These are phyloP conservation scores for Exophiala oligosperma DNA, from an alignment of 2,329 filamentous ascomycete species.

Conservation along the genomic window DNA sequence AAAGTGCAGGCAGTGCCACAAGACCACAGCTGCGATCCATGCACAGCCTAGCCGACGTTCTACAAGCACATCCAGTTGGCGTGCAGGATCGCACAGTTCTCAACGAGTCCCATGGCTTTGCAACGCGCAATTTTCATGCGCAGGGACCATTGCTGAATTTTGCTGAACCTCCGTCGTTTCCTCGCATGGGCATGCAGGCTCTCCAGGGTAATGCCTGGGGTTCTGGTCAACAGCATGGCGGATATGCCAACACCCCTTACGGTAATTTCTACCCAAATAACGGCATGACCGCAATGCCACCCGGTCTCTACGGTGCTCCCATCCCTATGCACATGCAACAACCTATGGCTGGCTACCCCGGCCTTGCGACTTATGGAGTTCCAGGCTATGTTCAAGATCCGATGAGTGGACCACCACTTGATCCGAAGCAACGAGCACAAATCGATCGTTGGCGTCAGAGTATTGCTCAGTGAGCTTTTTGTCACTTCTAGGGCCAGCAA, in stretches of 20 bases:
- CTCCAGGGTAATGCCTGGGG: constrained; percentile 11
- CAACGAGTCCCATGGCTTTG: constrained; percentile 14
- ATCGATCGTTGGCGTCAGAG: constrained; percentile 60
- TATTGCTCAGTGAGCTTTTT: constrained; percentile 17
- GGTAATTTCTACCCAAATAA: constrained; percentile 16
- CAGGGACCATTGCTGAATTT: constrained; percentile 2
- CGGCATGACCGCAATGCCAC: constrained; percentile 11
- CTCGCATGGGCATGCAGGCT: background rate
- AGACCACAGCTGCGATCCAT: constrained; percentile 35
- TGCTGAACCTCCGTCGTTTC: background rate
- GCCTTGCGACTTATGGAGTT: constrained; percentile 8
- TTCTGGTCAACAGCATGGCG: constrained; percentile 14
- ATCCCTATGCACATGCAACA: constrained; percentile 26
- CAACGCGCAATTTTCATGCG: background rate
- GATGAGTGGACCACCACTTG: constrained; percentile 40
- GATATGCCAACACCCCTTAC: constrained; percentile 6
- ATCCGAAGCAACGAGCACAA: constrained; percentile 53
- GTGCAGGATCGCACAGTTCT: constrained; percentile 17
- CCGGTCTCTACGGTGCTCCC: constrained; percentile 12
- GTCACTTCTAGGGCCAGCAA: background rate
- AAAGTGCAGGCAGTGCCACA: background rate
- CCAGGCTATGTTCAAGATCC: constrained; percentile 24
- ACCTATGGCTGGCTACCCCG: constrained; percentile 7
- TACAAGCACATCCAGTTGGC: constrained; percentile 54
- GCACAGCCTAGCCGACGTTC: constrained; percentile 49